These are phyloP conservation scores for Trichoderma lentiforme DNA, from an alignment of 2,329 filamentous ascomycete genomes.

Conservation along the genomic window DNA sequence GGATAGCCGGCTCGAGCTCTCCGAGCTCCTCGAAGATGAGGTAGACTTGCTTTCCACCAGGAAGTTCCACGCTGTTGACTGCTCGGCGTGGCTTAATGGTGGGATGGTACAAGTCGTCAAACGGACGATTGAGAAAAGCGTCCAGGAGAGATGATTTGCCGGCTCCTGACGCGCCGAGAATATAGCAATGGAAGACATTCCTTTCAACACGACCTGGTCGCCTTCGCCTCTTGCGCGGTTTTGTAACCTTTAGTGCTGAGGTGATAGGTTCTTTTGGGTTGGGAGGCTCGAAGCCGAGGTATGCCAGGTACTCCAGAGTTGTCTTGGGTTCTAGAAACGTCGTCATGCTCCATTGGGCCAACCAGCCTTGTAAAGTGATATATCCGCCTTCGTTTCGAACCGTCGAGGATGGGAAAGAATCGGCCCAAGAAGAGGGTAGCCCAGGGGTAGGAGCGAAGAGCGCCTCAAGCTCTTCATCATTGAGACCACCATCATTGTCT, in stretches of 20 bases:
- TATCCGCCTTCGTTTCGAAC: conserved; percentile 93
- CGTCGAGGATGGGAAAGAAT: conserved; percentile 89
- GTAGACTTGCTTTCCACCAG: conserved; percentile 95
- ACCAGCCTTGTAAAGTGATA: conserved; percentile 94
- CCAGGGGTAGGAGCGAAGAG: conserved; percentile 93
- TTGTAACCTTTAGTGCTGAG: conserved; percentile 86
- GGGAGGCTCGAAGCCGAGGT: conserved; percentile 85
- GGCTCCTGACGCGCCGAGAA: conserved; percentile 78
- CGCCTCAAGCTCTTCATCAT: conserved; percentile 77
- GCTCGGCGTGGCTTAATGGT: conserved; percentile 93
- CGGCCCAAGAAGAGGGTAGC: conserved; percentile 79
- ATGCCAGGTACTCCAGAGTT: conserved; percentile 91
- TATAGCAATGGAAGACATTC: conserved; percentile 91
- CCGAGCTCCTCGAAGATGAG: conserved; percentile 93
- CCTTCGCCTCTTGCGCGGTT: conserved; percentile 79
- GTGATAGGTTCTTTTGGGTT: conserved; percentile 75
- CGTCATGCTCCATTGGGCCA: conserved; percentile 99
- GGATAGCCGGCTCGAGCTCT: conserved; percentile 88
- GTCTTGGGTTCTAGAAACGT: conserved; percentile 95
- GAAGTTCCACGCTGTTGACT: conserved; percentile 94
- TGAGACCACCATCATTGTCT: conserved; percentile 93
- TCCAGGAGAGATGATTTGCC: conserved; percentile 91
- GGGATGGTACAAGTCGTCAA: conserved; percentile 78
- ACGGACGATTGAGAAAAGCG: conserved; percentile 85
- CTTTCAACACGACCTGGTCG: conserved; percentile 83